Evolutionary conservation across 345 rosid species (phyloP).

Genomic region (Eucalyptus erythrocorys): DNA sequence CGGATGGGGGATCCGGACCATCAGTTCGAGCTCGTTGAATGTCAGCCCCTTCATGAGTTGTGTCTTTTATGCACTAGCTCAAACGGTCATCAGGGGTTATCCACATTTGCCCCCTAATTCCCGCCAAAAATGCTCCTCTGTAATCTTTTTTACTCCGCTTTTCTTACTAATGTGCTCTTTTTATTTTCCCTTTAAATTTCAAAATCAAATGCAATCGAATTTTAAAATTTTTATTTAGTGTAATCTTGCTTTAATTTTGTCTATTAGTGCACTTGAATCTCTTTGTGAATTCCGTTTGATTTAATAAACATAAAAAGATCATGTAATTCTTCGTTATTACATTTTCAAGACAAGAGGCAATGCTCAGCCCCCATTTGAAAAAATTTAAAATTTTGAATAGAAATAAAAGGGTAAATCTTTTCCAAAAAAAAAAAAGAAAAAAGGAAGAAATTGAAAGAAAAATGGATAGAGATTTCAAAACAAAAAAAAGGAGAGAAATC

Average conservation of each 20-base stretch:
- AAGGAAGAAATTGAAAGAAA: neutral
- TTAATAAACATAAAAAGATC: neutral
- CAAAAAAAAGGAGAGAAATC: neutral
- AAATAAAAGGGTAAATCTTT: neutral
- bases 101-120: neutral
- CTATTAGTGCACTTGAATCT: neutral
- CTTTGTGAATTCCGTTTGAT: rapidly evolving
- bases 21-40: neutral
- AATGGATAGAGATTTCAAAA: neutral
- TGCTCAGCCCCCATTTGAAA: rapidly evolving
- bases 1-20: neutral
- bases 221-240: neutral
- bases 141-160: neutral
- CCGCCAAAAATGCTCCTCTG: neutral
- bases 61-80: neutral
- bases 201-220: rapidly evolving
- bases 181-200: too few species aligned
- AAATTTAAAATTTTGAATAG: neutral
- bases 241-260: neutral
- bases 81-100: neutral
- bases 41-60: neutral
- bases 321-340: neutral
- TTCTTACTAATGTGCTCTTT: neutral
- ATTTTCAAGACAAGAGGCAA: neutral
- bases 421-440: neutral